Percentiles rank a stretch among this genome's conserved stretches.
Evolutionary conservation across 768 basidiomycete genomes (phyloP).

Genomic region (Mycena pura): DNA sequence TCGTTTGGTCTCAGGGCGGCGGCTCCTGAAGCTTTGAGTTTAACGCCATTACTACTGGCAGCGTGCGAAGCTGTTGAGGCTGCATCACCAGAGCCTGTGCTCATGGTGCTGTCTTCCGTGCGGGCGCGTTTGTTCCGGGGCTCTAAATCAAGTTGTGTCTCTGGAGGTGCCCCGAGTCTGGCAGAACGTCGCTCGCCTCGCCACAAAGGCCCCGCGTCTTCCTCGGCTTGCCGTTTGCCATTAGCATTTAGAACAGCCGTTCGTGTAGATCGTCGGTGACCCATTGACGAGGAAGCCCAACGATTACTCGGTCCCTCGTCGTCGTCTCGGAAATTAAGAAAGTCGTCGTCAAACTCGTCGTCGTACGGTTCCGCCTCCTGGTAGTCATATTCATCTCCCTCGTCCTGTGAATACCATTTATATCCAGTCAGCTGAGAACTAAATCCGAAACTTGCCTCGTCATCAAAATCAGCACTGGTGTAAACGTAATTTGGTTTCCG

Average conservation of each 20-base stretch:
- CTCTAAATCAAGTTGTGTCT: constrained; percentile 55
- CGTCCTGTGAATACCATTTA: constrained; percentile 52
- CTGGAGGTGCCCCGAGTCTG: constrained; percentile 64
- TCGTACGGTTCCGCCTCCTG: constrained; percentile 74
- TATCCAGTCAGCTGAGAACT: constrained; percentile 34
- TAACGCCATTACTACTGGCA: constrained; percentile 45
- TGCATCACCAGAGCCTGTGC: constrained; percentile 56
- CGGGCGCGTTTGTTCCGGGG: constrained; percentile 73
- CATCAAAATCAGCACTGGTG: constrained; percentile 60
- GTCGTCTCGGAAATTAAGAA: constrained; percentile 48
- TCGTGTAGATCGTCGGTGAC: constrained; percentile 62
- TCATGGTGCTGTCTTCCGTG: constrained; percentile 76
- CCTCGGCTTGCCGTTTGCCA: constrained; percentile 56
- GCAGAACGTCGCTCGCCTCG: constrained; percentile 77
- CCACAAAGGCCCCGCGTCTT: constrained; percentile 67
- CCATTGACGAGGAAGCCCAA: constrained; percentile 38
- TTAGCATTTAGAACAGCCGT: constrained; percentile 54
- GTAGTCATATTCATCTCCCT: constrained; percentile 70
- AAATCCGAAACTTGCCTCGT: constrained; percentile 58
- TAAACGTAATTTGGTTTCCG: constrained; percentile 85
- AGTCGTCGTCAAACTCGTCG: constrained; percentile 65
- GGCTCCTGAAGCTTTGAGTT: constrained; percentile 61
- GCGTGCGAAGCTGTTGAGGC: constrained; percentile 40
- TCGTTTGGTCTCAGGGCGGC: constrained; percentile 76
- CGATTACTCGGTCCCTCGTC: constrained; percentile 49